A percentile compares a stretch with the other conserved stretches of the same genome.
These are phyloP conservation scores for Zygnema circumcarinatum DNA, from an alignment of 139 green algal genomes.

Conservation along the genomic window DNA sequence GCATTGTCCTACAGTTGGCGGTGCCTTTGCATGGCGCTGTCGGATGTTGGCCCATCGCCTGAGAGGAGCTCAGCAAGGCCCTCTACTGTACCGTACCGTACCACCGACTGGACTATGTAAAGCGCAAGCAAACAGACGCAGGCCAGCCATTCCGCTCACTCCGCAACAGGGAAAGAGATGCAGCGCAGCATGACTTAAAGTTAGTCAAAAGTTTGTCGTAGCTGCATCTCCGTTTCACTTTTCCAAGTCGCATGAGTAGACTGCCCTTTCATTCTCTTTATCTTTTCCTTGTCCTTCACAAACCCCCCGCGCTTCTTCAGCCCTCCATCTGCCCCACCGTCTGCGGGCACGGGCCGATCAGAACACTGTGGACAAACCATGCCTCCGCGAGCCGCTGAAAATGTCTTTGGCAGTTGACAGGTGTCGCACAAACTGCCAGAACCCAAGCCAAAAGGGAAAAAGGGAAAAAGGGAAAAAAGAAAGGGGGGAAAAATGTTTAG, in stretches of 20 bases:
- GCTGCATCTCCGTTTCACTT: conserved; percentile 87
- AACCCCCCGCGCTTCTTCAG: not conserved
- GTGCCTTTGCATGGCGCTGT: too few species aligned
- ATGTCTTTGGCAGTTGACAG: conserved; percentile 50
- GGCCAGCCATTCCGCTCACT: too few species aligned
- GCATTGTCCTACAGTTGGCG: too few species aligned
- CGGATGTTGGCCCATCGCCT: too few species aligned
- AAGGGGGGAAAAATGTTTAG: not conserved
- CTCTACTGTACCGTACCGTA: too few species aligned
- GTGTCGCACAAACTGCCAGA: conserved; percentile 31
- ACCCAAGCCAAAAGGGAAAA: not conserved
- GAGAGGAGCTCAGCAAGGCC: too few species aligned
- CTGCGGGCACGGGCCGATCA: not conserved
- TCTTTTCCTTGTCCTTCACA: conserved; percentile 89
- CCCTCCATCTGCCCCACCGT: not conserved
- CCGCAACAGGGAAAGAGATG: too few species aligned
- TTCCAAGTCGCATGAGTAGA: conserved; percentile 80
- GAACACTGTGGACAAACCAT: conserved; percentile 50
- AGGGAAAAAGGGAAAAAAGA: not conserved
- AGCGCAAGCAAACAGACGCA: too few species aligned
- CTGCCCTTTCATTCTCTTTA: conserved; percentile 82
- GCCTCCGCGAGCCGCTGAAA: conserved; percentile 34
- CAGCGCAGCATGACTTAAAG: too few species aligned
- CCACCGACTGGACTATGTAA: too few species aligned
- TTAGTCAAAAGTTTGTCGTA: conserved; percentile 87